Base-by-base conservation (phyloP, 306 rosid species). In the Arachis stenosperma region DNA sequence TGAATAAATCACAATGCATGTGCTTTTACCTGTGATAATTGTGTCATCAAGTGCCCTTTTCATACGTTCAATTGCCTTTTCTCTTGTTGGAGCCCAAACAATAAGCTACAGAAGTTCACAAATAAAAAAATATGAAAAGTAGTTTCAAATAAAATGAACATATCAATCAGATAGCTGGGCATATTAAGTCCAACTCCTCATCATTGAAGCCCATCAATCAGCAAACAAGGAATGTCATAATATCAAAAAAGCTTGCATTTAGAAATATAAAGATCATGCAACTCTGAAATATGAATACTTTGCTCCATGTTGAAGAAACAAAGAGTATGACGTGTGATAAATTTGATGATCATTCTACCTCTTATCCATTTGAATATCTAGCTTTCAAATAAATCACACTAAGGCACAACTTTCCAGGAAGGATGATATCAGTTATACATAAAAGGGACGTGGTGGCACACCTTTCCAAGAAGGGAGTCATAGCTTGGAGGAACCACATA, bases 41-140 rank as follows among this genome's bases (percentile, higher is more conserved):
- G 99, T 94, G 86, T 94, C 99, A 3, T 88, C 76, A 47, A 94
- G 99, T 75, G 99, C 99, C 81, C 99, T 88, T 79, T 88, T 94
- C 99, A 94, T 94, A 79, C 97, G 98, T 7, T 90, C 92, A 57
- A 94, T 88, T 60, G 99, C 99, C 84, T 94, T 94, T 82, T 87
- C 99, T 75, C 99, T 89, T 39, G 97, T 91, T 67, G 99, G 99
- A 85, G 99, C 99, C 99, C 99, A 94, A 27, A 94, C 99, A 83
- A 94, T 91, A 78, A 94, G 96, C 99, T 94, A 60, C 43, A 86
- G 55, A 67, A 78, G 61, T 63, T 63, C 69, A 52, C 65, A 36
- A 30, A 78, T 63, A 52, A 74, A 74, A 75, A 65, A 54, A 53
- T 51, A 76, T 30, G 68, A 47, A 60, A 5, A 56, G 69, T 43